Evolutionary conservation across 2,329 filamentous ascomycete genomes (phyloP), one percentile per base, ranked within the genome.

Genomic region (Achaetomium macrosporum): DNA sequence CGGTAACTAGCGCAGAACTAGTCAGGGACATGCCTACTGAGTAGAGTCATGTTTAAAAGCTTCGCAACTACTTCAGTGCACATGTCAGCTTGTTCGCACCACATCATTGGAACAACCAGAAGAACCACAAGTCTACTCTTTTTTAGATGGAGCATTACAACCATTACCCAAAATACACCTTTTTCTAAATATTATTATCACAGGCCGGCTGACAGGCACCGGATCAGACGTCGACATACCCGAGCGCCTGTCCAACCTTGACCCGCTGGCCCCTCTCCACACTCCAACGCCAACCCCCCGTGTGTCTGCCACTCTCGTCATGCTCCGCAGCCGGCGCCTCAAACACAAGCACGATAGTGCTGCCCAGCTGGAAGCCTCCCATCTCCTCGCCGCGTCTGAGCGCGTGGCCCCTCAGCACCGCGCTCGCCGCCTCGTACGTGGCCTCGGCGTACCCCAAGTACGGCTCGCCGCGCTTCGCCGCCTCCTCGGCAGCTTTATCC

Each of bases 291-390:
- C 90, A 97, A 0, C 90, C 90, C 13, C 79, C 81, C 53, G 76
- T 81, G 50, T 78, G 72, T 47, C 77, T 73, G 1, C 75, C 76
- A 17, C 73, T 76, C 31, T 73, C 73, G 8, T 70, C 72, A 52
- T 75, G 76, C 68, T 80, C 83, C 1, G 83, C 80, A 50, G 84
- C 82, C 0, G 93, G 93, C 12, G 93, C 93, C 72, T 99, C 95
- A 66, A 99, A 99, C 0, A 99, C 90, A 48, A 99, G 76, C 37
- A 99, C 93, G 60, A 99, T 85, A 1, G 92, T 96, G 68, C 90
- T 96, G 17, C 93, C 93, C 3, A 99, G 77, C 73, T 95, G 90
- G 73, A 99, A 99, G 0, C 93, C 95, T 50, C 93, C 93, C 90
- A 99, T 97, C 71, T 99, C 93, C 66, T 97, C 92, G 35, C 93